phyloP scores from a whole-genome alignment of 1,284 basidiomycete species.

The Fomitopsis pinicola region DNA sequence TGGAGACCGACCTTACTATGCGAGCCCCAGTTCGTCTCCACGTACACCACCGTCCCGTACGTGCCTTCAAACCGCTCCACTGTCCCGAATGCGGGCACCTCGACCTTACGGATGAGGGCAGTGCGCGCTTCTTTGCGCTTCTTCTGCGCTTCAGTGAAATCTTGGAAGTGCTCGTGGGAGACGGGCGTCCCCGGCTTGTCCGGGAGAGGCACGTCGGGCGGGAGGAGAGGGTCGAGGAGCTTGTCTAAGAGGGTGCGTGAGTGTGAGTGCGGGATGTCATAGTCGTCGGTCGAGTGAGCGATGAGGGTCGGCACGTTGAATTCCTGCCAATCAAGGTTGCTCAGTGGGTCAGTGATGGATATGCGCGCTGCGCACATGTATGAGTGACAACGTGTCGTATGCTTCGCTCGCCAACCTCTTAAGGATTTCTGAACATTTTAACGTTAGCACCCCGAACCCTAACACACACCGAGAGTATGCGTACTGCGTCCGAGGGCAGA shows the following conservation, averaged over 20 bases:
- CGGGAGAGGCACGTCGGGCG: slow-evolving; percentile 40
- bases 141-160: slow-evolving; percentile 18
- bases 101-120: slow-evolving; percentile 41
- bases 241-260: slow-evolving; percentile 69
- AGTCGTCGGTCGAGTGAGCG: slow-evolving; percentile 79
- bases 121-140: slow-evolving; percentile 31
- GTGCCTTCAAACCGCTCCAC: slow-evolving; percentile 49
- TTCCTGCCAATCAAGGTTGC: slow-evolving; percentile 8
- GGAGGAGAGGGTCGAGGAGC: slow-evolving; percentile 62
- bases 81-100: slow-evolving; percentile 54
- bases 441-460: neutral
- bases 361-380: slow-evolving; percentile 43
- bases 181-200: slow-evolving; percentile 15
- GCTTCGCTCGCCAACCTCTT: slow-evolving; percentile 53
- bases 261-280: slow-evolving; percentile 76
- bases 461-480: slow-evolving; percentile 23
- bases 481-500: slow-evolving; percentile 70
- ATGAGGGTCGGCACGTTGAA: slow-evolving; percentile 65
- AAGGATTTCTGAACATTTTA: slow-evolving; percentile 44
- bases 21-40: slow-evolving; percentile 60
- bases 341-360: slow-evolving; percentile 1
- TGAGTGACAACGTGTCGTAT: slow-evolving; percentile 61
- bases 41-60: slow-evolving; percentile 47
- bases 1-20: slow-evolving; percentile 64
- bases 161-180: slow-evolving; percentile 18